Evolutionary conservation across 2,329 filamentous ascomycete species (phyloP).

Genomic region (Trematosphaeria pertusa): DNA sequence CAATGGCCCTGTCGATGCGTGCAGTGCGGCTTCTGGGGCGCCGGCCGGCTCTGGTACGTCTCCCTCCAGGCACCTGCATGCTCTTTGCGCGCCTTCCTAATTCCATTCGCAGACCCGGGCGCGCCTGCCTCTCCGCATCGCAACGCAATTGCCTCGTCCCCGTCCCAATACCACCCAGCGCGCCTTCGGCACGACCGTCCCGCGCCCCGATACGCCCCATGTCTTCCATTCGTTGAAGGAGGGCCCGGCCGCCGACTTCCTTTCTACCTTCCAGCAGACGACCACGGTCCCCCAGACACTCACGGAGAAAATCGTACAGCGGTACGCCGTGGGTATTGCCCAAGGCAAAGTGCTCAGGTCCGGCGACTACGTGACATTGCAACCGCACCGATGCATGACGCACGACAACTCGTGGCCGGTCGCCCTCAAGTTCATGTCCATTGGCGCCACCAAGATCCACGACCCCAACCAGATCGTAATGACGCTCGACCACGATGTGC

Average conservation of each 20-base stretch:
- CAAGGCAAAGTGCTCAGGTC: slow-evolving; percentile 75
- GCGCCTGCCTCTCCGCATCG: slow-evolving; percentile 33
- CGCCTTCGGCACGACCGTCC: slow-evolving; percentile 32
- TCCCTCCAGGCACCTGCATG: not conserved
- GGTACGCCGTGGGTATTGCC: slow-evolving; percentile 77
- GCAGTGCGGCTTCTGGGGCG: slow-evolving; percentile 41
- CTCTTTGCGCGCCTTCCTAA: too few species aligned
- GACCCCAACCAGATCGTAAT: slow-evolving; percentile 78
- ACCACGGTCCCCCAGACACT: slow-evolving; percentile 73
- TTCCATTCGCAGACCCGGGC: slow-evolving; percentile 26
- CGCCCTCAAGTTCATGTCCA: slow-evolving; percentile 80
- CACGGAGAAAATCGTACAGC: slow-evolving; percentile 91
- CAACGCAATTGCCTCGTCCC: slow-evolving; percentile 31
- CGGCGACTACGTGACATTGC: slow-evolving; percentile 84
- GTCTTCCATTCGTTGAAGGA: slow-evolving; percentile 70
- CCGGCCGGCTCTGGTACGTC: slow-evolving; percentile 39
- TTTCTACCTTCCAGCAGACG: slow-evolving; percentile 69
- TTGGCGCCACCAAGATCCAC: slow-evolving; percentile 77
- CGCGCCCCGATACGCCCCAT: slow-evolving; percentile 34
- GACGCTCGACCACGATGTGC: slow-evolving; percentile 87
- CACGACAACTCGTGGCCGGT: slow-evolving; percentile 86
- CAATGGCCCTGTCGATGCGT: slow-evolving; percentile 48
- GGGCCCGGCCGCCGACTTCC: slow-evolving; percentile 67
- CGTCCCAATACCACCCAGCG: slow-evolving; percentile 31
- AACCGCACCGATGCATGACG: slow-evolving; percentile 78